Evolutionary conservation across 1,139 yeast species (phyloP), one percentile per base, ranked within the genome.

Genomic region (Pneumocystis murina): DNA sequence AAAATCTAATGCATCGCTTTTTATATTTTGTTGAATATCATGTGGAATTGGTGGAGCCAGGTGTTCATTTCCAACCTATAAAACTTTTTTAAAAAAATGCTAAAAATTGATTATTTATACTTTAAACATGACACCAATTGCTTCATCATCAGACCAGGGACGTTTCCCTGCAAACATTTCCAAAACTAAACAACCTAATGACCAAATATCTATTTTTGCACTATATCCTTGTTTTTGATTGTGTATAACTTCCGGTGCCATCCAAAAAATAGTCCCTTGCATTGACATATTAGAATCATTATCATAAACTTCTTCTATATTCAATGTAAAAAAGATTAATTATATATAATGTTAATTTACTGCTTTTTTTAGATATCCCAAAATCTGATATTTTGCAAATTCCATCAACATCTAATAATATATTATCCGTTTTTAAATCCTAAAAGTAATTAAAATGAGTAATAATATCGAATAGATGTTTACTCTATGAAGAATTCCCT

Each of bases 251-350:
- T 94, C 99, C 0, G 99, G 99, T 0, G 99, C 99, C 98, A 94
- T 94, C 98, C 98, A 94, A 73, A 91, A 94, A 1, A 94, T 91
- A 0, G 98, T 91, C 28, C 99, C 99, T 75, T 94, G 96, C 92
- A 86, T 87, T 16, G 97, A 91, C 95, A 91, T 88, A 66, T 89
- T 96, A 1, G 96, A 91, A 70, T 88, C 85, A 71, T 92, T 91
- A 35, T 87, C 85, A 73, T 92, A 92, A 58, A 92, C 88, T 72
- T 92, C 92, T 12, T 58, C 43, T 58, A 58, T 28, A 58, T 28
- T 28, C 10, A 20, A 28, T 58, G 12, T 30, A 43, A 35, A 28
- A 54, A 17, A 24, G 24, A 5, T 12, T 40, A 40, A 59, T 14
- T 48, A 39, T 36, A 36, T 43, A 24, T 61, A n/a, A 77, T 20